phyloP scores from a whole-genome alignment of 805 yeast species.

The Ogataea nitratoaversa region DNA sequence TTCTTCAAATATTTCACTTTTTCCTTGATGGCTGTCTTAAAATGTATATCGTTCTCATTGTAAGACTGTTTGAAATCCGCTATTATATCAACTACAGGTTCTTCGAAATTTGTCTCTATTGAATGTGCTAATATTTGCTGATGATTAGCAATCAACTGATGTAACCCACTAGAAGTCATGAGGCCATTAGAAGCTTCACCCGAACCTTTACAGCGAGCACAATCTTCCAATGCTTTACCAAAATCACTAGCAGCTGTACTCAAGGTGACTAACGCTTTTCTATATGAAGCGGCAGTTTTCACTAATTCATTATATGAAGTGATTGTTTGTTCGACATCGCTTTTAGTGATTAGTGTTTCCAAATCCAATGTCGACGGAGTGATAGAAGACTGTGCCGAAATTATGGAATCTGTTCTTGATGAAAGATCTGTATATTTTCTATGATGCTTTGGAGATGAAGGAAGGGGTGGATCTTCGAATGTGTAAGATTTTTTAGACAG shows the following conservation, averaged over 20 bases:
- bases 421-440: slow-evolving; percentile 10
- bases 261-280: slow-evolving; percentile 41
- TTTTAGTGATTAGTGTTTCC: slow-evolving; percentile 55
- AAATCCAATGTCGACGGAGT: slow-evolving; percentile 54
- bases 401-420: slow-evolving; percentile 22
- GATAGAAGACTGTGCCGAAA: slow-evolving; percentile 41
- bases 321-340: slow-evolving; percentile 51
- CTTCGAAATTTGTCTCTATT: slow-evolving; percentile 50
- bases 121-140: slow-evolving; percentile 63
- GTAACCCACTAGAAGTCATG: slow-evolving; percentile 70
- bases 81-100: slow-evolving; percentile 45
- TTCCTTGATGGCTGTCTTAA: slow-evolving; percentile 48
- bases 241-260: slow-evolving; percentile 65
- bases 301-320: slow-evolving; percentile 45
- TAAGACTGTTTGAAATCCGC: slow-evolving; percentile 41
- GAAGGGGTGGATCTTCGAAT: too few relatives aligned
- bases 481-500: too few relatives aligned
- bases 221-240: slow-evolving; percentile 64
- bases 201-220: slow-evolving; percentile 60
- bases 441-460: background rate
- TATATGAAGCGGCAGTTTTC: slow-evolving; percentile 42
- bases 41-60: slow-evolving; percentile 45
- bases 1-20: slow-evolving; percentile 49
- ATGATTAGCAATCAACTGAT: slow-evolving; percentile 71
- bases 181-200: slow-evolving; percentile 59